Evolutionary conservation across 768 basidiomycete species (phyloP).

Genomic region (Strobilomyces confusus): DNA sequence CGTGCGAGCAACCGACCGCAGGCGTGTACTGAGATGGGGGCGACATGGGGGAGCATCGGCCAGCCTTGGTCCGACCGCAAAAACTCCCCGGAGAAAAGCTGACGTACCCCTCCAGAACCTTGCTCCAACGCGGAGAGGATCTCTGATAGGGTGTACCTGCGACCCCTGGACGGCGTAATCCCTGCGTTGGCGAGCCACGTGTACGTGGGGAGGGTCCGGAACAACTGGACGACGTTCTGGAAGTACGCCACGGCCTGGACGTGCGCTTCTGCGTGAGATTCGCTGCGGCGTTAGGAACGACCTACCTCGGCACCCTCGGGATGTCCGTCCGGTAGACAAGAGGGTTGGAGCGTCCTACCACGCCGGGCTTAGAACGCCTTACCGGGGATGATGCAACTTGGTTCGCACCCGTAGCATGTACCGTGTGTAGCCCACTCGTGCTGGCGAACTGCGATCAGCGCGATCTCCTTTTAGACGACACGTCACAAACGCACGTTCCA

Average conservation of each 20-base stretch:
- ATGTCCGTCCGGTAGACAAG: conserved; percentile 56
- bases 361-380: not conserved
- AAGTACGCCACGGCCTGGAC: conserved; percentile 64
- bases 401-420: conserved; percentile 38
- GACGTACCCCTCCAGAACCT: conserved; percentile 44
- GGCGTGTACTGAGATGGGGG: conserved; percentile 46
- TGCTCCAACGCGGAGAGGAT: conserved; percentile 52
- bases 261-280: not conserved
- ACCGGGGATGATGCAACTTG: not conserved
- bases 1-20: conserved; percentile 41
- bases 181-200: conserved; percentile 66
- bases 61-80: no score
- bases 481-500: conserved; percentile 55
- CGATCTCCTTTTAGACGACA: not conserved
- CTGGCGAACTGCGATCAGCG: conserved; percentile 26
- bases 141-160: conserved; percentile 53
- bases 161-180: conserved; percentile 59
- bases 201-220: conserved; percentile 70
- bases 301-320: conserved; percentile 56
- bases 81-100: no score
- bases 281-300: not conserved
- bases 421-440: conserved; percentile 74
- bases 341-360: conserved; percentile 51
- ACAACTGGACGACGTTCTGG: conserved; percentile 51
- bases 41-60: no score